Conservation (phyloP, 2,329 filamentous ascomycete genomes). For the Phialophora chinensis region DNA sequence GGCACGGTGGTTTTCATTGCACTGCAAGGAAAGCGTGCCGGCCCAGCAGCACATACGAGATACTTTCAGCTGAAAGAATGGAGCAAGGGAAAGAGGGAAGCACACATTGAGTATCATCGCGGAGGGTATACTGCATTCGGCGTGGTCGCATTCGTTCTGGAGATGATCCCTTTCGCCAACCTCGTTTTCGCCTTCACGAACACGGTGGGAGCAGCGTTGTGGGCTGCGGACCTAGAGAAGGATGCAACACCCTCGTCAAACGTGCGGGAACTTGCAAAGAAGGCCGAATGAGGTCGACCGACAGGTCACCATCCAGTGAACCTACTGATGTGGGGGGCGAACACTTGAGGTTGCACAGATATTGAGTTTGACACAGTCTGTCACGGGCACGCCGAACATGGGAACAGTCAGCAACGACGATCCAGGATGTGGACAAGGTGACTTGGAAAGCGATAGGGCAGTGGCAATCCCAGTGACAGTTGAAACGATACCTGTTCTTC, state of each 20-base stretch:
- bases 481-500: constrained; percentile 12
- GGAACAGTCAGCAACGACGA: constrained; percentile 9
- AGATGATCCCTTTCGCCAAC: constrained; percentile 81
- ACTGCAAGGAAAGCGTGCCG: constrained; percentile 68
- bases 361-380: constrained; percentile 1
- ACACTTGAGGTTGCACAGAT: constrained; percentile 13
- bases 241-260: constrained; percentile 42
- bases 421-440: background rate
- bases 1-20: constrained; percentile 82
- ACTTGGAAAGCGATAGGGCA: constrained; percentile 5
- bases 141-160: constrained; percentile 79
- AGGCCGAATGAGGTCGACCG: constrained; percentile 40
- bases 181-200: constrained; percentile 91
- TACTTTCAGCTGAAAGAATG: constrained; percentile 94
- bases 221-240: constrained; percentile 83
- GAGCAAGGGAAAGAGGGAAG: constrained; percentile 67
- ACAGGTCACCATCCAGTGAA: background rate
- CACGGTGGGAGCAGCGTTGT: constrained; percentile 88
- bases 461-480: constrained; percentile 21
- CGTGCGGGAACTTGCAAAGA: constrained; percentile 43
- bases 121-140: constrained; percentile 84
- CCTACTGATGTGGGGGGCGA: background rate
- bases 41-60: constrained; percentile 63
- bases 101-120: constrained; percentile 72
- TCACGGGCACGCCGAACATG: constrained; percentile 10